Evolutionary conservation across 1,139 yeast genomes (phyloP), one percentile per base, ranked within the genome.

Genomic region (Diutina sp.): DNA sequence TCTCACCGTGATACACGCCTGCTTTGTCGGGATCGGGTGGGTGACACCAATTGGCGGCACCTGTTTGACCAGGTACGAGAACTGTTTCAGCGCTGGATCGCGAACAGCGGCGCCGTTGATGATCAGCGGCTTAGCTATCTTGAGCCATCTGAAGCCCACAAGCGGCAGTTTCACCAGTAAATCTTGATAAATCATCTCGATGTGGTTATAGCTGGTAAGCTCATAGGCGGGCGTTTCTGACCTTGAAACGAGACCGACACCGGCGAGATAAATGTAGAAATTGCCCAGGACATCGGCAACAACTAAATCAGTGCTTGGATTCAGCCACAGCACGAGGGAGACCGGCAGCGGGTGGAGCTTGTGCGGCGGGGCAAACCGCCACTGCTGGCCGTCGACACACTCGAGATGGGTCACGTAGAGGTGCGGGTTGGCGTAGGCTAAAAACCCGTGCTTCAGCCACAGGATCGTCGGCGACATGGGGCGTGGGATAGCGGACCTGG

Each of bases 361-460:
- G 55, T 76, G 79, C 7, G 84, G 79, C 5, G 76, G 72, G 0
- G 90, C 84, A 58, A 86, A 68, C 61, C 79, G 82, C 93, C 95
- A 87, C 28, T 73, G 65, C 46, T 73, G 72, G 0, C 91, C 93
- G 63, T 84, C 82, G 16, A 78, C 66, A 61, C 87, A 82, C 61
- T 82, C 87, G 56, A 87, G 67, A 66, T 83, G 82, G 1, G 90
- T 81, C 59, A 86, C 70, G 56, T 72, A 69, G 50, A 86, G 66
- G 59, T 70, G 73, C 56, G 73, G 73, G 21, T 69, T 61, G 4
- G 80, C 71, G 62, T 82, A 85, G 1, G 91, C 93, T 29, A 87
- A 76, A 63, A 85, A 82, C 18, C 95, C 95, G 64, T 83, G 84
- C 60, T 80, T 77, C 21, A 90, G 85, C 95, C 95, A 87, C 21